A percentile compares a stretch with the other conserved stretches of the same genome.
Conservation (phyloP, 1,284 basidiomycete species). For the Jaminaea rosea region DNA sequence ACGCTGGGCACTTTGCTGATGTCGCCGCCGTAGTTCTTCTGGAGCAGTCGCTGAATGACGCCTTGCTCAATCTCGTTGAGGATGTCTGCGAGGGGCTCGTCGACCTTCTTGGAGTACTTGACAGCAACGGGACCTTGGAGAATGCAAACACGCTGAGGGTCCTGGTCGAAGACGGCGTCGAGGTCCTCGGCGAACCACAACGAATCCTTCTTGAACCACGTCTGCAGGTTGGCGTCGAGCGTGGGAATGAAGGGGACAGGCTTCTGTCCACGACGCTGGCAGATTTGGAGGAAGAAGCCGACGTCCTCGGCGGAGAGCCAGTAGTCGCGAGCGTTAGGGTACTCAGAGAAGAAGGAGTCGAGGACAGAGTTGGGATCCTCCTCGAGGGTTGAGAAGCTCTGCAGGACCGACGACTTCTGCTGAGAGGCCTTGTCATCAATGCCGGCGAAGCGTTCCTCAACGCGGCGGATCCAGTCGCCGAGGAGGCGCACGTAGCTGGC, state of each 20-base stretch:
- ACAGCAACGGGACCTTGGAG: slow-evolving; percentile 92
- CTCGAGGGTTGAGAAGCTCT: slow-evolving; percentile 76
- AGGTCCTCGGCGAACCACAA: slow-evolving; percentile 97
- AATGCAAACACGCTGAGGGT: slow-evolving; percentile 89
- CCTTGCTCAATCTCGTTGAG: slow-evolving; percentile 74
- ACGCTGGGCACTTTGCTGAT: slow-evolving; percentile 66
- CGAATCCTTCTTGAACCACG: slow-evolving; percentile 90
- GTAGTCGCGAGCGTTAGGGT: slow-evolving; percentile 71
- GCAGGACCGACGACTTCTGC: slow-evolving; percentile 48
- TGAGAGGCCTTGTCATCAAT: slow-evolving; percentile 22
- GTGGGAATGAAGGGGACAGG: slow-evolving; percentile 98
- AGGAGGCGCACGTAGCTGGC: slow-evolving; percentile 84
- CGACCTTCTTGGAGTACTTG: slow-evolving; percentile 74
- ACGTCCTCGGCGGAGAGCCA: slow-evolving; percentile 90
- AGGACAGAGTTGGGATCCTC: slow-evolving; percentile 66
- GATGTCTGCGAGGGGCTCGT: slow-evolving; percentile 86
- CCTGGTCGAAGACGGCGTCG: slow-evolving; percentile 91
- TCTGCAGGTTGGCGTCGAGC: slow-evolving; percentile 75
- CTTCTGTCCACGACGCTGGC: slow-evolving; percentile 91
- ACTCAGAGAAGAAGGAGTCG: slow-evolving; percentile 70
- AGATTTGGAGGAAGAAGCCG: slow-evolving; percentile 87
- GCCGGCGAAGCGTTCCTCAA: slow-evolving; percentile 71
- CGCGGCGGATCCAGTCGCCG: slow-evolving; percentile 82
- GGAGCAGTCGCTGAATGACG: slow-evolving; percentile 72
- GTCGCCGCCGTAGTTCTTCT: slow-evolving; percentile 72